phyloP scores from a whole-genome alignment of 1,284 basidiomycete genomes.

The Ganoderma meredithae region DNA sequence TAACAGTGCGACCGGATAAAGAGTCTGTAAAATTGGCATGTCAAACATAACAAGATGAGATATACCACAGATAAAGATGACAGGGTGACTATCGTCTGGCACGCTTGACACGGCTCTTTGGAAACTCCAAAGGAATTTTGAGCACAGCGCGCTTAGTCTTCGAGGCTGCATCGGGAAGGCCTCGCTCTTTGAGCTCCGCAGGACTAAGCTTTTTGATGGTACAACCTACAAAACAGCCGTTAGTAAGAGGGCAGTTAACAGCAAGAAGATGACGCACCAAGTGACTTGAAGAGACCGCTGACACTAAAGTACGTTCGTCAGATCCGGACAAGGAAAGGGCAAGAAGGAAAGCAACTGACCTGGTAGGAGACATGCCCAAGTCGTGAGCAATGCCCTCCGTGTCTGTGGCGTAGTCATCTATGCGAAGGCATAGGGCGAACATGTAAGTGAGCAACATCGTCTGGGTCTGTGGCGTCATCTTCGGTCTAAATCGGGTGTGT shows the following conservation, averaged over 20 bases:
- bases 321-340: conserved; percentile 14
- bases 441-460: conserved; percentile 80
- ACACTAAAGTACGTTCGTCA: conserved; percentile 33
- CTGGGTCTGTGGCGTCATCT: conserved; percentile 73
- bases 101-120: conserved; percentile 61
- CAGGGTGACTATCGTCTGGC: conserved; percentile 29
- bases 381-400: conserved; percentile 74
- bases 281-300: conserved; percentile 44
- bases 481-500: conserved; percentile 51
- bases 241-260: neutral
- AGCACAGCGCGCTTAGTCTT: conserved; percentile 75
- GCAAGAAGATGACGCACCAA: conserved; percentile 32
- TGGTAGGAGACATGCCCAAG: conserved; percentile 64
- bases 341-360: conserved; percentile 54
- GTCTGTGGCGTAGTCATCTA: conserved; percentile 82
- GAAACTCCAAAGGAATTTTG: conserved; percentile 80
- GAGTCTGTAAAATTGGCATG: neutral
- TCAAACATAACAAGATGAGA: neutral
- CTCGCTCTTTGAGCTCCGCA: conserved; percentile 71
- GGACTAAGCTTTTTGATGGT: conserved; percentile 65
- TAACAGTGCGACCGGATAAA: neutral
- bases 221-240: conserved; percentile 60
- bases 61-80: neutral
- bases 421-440: conserved; percentile 79
- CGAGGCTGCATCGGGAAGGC: conserved; percentile 65